Conservation (phyloP, 768 basidiomycete genomes). For the Austroboletus eburneus region DNA sequence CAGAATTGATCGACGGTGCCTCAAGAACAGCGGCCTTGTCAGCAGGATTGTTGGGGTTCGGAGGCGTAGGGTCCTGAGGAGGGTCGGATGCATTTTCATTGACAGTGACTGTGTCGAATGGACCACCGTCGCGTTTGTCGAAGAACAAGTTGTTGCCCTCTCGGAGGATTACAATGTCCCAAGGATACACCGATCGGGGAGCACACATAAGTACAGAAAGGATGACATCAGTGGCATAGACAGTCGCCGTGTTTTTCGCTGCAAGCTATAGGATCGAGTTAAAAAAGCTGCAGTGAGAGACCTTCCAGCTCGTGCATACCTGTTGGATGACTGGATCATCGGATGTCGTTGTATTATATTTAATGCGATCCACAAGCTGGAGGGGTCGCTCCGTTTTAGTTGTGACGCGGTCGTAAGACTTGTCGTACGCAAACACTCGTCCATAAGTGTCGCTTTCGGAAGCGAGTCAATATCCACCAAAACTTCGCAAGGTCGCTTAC, state of each 20-base stretch:
- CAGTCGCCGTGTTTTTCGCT: constrained; percentile 71
- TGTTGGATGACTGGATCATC: constrained; percentile 97
- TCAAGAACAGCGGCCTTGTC: constrained; percentile 64
- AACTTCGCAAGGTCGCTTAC: constrained; percentile 23
- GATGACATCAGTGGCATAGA: constrained; percentile 95
- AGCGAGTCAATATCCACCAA: constrained; percentile 6
- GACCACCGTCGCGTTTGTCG: constrained; percentile 96
- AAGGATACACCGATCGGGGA: constrained; percentile 92
- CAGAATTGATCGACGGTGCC: constrained; percentile 83
- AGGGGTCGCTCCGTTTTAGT: constrained; percentile 90
- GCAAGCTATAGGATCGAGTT: constrained; percentile 54
- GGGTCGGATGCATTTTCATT: constrained; percentile 98
- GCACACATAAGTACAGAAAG: constrained; percentile 95
- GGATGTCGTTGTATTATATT: constrained; percentile 96
- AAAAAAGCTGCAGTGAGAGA: constrained; percentile 3
- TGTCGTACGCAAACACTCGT: constrained; percentile 88
- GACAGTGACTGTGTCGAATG: constrained; percentile 95
- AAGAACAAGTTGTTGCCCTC: constrained; percentile 93
- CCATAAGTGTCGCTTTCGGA: constrained; percentile 74
- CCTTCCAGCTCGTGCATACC: constrained; percentile 39
- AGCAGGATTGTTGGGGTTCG: constrained; percentile 72
- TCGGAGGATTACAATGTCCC: constrained; percentile 95
- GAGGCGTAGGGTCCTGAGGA: constrained; percentile 75
- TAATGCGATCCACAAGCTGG: constrained; percentile 89
- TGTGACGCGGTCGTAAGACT: constrained; percentile 90